phyloP scores from a whole-genome alignment of 2,329 filamentous ascomycete genomes.

The Alternaria arborescens region DNA sequence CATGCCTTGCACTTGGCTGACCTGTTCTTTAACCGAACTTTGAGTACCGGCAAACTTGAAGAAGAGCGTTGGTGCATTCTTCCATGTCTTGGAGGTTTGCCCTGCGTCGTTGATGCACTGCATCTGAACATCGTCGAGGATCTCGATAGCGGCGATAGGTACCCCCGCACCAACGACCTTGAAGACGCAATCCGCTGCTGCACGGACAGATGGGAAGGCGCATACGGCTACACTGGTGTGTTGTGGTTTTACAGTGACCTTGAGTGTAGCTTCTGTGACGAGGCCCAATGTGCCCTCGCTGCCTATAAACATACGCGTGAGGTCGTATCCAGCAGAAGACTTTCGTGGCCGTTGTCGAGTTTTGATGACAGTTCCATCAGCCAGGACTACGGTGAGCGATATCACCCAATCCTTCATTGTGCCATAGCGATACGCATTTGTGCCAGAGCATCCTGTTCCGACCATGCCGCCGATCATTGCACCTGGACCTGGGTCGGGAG shows the following conservation, averaged over 20 bases:
- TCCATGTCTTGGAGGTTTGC: constrained; percentile 70
- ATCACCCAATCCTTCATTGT: constrained; percentile 97
- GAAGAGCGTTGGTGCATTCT: constrained; percentile 75
- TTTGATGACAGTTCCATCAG: constrained; percentile 89
- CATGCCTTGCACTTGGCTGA: constrained; percentile 70
- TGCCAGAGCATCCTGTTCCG: constrained; percentile 79
- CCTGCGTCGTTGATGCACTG: constrained; percentile 73
- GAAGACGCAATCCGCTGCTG: constrained; percentile 81
- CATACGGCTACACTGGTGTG: constrained; percentile 81
- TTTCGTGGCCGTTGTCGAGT: constrained; percentile 88
- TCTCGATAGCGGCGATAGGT: constrained; percentile 89
- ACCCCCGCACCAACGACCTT: constrained; percentile 82
- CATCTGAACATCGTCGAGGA: constrained; percentile 94
- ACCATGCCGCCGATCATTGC: constrained; percentile 94
- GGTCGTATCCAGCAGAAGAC: constrained; percentile 89
- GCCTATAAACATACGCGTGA: constrained; percentile 88
- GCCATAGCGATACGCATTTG: constrained; percentile 90
- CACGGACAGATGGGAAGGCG: constrained; percentile 70
- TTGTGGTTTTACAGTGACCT: constrained; percentile 82
- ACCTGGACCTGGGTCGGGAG: constrained; percentile 88
- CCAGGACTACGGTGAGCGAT: constrained; percentile 84
- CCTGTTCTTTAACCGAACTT: constrained; percentile 78
- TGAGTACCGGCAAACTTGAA: constrained; percentile 78
- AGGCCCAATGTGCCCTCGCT: constrained; percentile 91
- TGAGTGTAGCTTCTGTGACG: constrained; percentile 89